Percentiles rank a stretch among this genome's conserved stretches.
Evolutionary conservation across 2,329 filamentous ascomycete species (phyloP).

Genomic region (Eutypella sp.): DNA sequence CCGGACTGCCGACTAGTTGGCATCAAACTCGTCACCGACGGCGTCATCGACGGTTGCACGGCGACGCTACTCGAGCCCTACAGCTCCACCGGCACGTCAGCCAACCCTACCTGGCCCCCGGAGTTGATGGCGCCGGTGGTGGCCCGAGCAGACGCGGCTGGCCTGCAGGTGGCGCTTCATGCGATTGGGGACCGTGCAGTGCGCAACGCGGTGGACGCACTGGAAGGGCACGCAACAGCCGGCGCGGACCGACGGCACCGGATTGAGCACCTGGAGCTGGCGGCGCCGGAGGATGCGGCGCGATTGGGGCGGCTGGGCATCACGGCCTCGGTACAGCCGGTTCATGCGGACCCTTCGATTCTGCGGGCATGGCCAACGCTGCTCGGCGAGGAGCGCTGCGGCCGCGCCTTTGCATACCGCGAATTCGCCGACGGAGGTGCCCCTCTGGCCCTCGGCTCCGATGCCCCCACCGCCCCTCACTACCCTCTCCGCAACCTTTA

Average conservation of each 20-base stretch:
- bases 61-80: slow-evolving; percentile 58
- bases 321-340: slow-evolving; percentile 54
- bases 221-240: slow-evolving; percentile 38
- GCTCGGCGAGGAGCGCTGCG: slow-evolving; percentile 48
- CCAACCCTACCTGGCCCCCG: slow-evolving; percentile 50
- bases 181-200: slow-evolving; percentile 61
- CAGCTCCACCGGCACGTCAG: slow-evolving; percentile 37
- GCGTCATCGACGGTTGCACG: slow-evolving; percentile 61
- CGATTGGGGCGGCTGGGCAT: slow-evolving; percentile 55
- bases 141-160: slow-evolving; percentile 44
- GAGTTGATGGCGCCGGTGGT: slow-evolving; percentile 50
- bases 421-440: slow-evolving; percentile 49
- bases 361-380: slow-evolving; percentile 56
- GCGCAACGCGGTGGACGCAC: slow-evolving; percentile 50
- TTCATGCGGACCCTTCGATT: slow-evolving; percentile 57
- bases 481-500: slow-evolving; percentile 39
- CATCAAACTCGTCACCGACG: slow-evolving; percentile 62
- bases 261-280: slow-evolving; percentile 61
- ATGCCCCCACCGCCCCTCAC: slow-evolving; percentile 42
- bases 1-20: slow-evolving; percentile 49
- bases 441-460: slow-evolving; percentile 38
- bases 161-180: slow-evolving; percentile 58
- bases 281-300: slow-evolving; percentile 47
- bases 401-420: slow-evolving; percentile 57
- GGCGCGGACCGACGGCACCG: slow-evolving; percentile 45